These are phyloP conservation scores for Aspergillus ochraceoroseus DNA, from an alignment of 2,329 filamentous ascomycete genomes.

Conservation along the genomic window DNA sequence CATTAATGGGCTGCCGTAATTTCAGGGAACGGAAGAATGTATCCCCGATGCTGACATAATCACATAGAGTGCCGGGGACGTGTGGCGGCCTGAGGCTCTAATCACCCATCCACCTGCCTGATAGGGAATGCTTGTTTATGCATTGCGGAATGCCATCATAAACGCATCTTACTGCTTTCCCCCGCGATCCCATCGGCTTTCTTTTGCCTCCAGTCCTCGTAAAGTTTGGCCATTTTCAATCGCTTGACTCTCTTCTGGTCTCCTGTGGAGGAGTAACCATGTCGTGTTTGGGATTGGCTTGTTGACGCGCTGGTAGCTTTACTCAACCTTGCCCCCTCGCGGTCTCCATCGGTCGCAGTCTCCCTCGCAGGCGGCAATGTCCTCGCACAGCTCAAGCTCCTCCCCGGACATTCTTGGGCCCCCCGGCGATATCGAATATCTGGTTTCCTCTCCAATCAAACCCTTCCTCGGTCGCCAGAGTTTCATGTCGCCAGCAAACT, in stretches of 20 bases:
- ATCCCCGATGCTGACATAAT: constrained; percentile 14
- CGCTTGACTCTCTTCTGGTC: no score
- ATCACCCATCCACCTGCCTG: constrained; percentile 26
- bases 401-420: constrained; percentile 43
- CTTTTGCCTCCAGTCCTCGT: background rate
- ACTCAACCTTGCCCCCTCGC: constrained; percentile 8
- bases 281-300: constrained; percentile 6
- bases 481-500: constrained; percentile 36
- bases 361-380: constrained; percentile 29
- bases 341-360: constrained; percentile 10
- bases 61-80: constrained; percentile 3
- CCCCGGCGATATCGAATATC: constrained; percentile 41
- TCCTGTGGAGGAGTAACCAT: constrained; percentile 6
- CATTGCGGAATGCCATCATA: constrained; percentile 2
- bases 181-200: constrained; percentile 4
- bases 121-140: constrained; percentile 39
- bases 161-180: background rate
- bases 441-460: constrained; percentile 42
- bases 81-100: no score
- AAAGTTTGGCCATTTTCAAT: no score
- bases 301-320: constrained; percentile 8
- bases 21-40: constrained; percentile 16
- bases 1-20: no score
- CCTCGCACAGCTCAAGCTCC: constrained; percentile 37
- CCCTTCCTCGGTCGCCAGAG: constrained; percentile 37